Conservation (phyloP, 495 filamentous ascomycete species). For the Xylaria castorea region DNA sequence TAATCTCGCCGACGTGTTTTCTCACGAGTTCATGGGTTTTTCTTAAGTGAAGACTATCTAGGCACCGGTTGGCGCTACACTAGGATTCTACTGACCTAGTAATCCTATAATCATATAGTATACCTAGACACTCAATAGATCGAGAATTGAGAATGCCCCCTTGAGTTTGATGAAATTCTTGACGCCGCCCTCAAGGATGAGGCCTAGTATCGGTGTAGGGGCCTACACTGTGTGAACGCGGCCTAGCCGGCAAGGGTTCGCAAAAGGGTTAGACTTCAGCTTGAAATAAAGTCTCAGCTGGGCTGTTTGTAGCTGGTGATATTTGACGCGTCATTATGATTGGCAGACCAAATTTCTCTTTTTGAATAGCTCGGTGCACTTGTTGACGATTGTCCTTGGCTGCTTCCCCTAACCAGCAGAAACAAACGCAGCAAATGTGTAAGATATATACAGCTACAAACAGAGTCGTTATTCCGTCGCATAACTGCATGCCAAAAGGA, state of each 20-base stretch:
- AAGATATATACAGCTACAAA: constrained; percentile 20
- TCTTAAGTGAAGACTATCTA: background rate
- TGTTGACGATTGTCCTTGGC: background rate
- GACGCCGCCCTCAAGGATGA: background rate
- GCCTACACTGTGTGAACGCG: background rate
- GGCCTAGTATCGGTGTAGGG: background rate
- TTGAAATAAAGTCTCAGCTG: background rate
- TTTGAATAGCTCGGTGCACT: background rate
- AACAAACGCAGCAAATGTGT: background rate
- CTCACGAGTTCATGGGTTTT: constrained; percentile 28
- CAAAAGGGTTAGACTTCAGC: constrained; percentile 13
- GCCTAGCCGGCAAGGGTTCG: background rate
- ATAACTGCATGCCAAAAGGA: background rate
- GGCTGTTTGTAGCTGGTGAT: background rate
- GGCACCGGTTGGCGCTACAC: background rate
- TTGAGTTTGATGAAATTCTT: background rate
- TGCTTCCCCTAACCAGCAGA: background rate
- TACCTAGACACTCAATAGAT: background rate
- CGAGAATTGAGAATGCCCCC: background rate
- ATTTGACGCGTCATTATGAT: constrained; percentile 8
- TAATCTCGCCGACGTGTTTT: constrained; percentile 40
- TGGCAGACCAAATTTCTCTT: constrained; percentile 5
- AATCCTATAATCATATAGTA: background rate
- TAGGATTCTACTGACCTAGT: background rate
- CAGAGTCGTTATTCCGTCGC: background rate